Percentiles rank a stretch among this genome's conserved stretches.
Evolutionary conservation across 2,329 filamentous ascomycete species (phyloP).

Genomic region (Teratosphaeria zuluensis): DNA sequence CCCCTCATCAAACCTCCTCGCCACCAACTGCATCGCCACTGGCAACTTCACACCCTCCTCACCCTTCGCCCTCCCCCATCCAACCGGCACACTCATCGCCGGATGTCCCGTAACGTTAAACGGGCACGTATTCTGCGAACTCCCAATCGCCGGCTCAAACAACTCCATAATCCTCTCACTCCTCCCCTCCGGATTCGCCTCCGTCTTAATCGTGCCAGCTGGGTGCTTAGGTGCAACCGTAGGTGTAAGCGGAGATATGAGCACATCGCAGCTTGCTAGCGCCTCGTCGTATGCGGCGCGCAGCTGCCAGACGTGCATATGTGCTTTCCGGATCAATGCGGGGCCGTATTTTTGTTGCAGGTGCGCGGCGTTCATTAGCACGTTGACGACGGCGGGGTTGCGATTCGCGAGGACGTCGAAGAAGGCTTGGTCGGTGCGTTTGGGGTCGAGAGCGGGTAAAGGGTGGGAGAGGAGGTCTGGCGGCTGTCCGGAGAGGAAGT

Average conservation of each 20-base stretch:
- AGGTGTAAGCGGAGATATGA: conserved; percentile 40
- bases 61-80: conserved; percentile 20
- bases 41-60: conserved; percentile 20
- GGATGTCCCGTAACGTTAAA: conserved; percentile 46
- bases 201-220: conserved; percentile 9
- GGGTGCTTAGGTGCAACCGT: conserved; percentile 37
- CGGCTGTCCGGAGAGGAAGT: conserved; percentile 21
- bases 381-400: conserved; percentile 39
- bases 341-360: conserved; percentile 22
- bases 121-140: conserved; percentile 34
- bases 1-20: conserved; percentile 25
- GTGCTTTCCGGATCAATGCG: conserved; percentile 34
- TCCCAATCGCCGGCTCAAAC: conserved; percentile 35
- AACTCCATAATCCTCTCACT: conserved; percentile 29
- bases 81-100: conserved; percentile 39
- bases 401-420: conserved; percentile 34
- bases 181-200: conserved; percentile 16
- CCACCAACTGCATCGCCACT: conserved; percentile 29
- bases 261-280: conserved; percentile 36
- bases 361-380: conserved; percentile 31
- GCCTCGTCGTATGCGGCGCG: conserved; percentile 40
- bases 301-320: conserved; percentile 38
- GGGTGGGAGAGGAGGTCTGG: conserved; percentile 22
- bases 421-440: conserved; percentile 29
- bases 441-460: conserved; percentile 22